A percentile compares a stretch with the other conserved stretches of the same genome.
Evolutionary conservation across 768 basidiomycete species (phyloP).

Genomic region (Russula sp.): DNA sequence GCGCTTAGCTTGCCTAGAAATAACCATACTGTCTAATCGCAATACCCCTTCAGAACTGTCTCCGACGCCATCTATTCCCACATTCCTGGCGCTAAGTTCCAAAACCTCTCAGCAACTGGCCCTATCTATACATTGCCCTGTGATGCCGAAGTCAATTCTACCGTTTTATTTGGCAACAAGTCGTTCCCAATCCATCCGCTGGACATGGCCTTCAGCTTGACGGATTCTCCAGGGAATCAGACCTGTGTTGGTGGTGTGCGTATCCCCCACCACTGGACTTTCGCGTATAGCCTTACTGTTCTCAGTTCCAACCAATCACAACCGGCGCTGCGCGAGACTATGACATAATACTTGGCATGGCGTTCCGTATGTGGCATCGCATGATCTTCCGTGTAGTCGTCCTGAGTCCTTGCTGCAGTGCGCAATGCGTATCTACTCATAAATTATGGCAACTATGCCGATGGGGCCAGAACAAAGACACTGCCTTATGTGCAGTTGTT

Average conservation of each 20-base stretch:
- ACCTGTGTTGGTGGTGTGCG: slow-evolving; percentile 44
- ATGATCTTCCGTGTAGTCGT: neutral
- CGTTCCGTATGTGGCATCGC: slow-evolving; percentile 46
- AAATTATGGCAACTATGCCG: slow-evolving; percentile 58
- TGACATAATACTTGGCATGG: slow-evolving; percentile 70
- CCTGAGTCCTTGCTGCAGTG: slow-evolving; percentile 35
- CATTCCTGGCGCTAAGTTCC: slow-evolving; percentile 47
- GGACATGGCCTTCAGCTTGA: slow-evolving; percentile 40
- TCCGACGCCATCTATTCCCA: slow-evolving; percentile 56
- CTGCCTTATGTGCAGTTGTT: slow-evolving; percentile 61
- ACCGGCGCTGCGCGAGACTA: slow-evolving; percentile 44
- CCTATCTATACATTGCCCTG: slow-evolving; percentile 60
- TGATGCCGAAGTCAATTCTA: slow-evolving; percentile 53
- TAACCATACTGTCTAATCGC: slow-evolving; percentile 17
- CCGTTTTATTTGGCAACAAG: slow-evolving; percentile 55
- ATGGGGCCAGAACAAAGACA: slow-evolving; percentile 33
- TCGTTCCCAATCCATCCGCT: slow-evolving; percentile 60
- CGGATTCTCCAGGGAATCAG: slow-evolving; percentile 25
- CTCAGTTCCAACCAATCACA: slow-evolving; percentile 64
- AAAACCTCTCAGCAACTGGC: slow-evolving; percentile 37
- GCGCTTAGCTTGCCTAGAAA: slow-evolving; percentile 19
- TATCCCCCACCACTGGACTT: neutral
- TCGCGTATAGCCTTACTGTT: neutral
- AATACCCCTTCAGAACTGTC: slow-evolving; percentile 35
- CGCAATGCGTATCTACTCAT: slow-evolving; percentile 60